Evolutionary conservation across 345 rosid species (phyloP).

Genomic region (Rhodomyrtus tomentosa): DNA sequence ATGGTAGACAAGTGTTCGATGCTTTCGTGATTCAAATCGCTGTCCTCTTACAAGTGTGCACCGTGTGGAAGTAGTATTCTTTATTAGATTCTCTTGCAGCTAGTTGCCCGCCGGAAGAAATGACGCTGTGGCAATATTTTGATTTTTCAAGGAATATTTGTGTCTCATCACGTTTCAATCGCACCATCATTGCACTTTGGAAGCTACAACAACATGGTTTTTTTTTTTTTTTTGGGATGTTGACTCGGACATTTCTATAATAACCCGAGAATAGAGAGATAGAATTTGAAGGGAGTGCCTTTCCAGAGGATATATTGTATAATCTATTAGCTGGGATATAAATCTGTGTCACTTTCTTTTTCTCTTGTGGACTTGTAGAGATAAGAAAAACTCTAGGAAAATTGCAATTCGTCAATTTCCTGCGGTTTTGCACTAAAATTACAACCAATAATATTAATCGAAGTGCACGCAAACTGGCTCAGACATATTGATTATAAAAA

Average conservation of each 20-base stretch:
- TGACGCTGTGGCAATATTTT: not conserved
- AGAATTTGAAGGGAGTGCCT: not conserved
- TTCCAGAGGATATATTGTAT: not conserved
- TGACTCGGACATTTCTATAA: slow-evolving; percentile 86
- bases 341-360: not conserved
- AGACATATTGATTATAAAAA: no score
- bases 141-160: slow-evolving; percentile 55
- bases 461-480: no score
- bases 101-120: not conserved
- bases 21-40: no score
- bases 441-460: no score
- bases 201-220: slow-evolving; percentile 38
- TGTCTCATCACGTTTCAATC: slow-evolving; percentile 77
- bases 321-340: not conserved
- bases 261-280: slow-evolving; percentile 68
- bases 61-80: not conserved
- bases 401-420: no score
- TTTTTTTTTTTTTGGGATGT: slow-evolving; percentile 23
- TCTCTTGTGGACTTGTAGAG: not conserved
- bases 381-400: no score
- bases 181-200: slow-evolving; percentile 53
- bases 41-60: no score
- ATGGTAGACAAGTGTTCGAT: no score
- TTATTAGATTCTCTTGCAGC: not conserved
- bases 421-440: no score